These are phyloP conservation scores for Ormosia emarginata DNA, from an alignment of 306 rosid genomes.

Conservation along the genomic window DNA sequence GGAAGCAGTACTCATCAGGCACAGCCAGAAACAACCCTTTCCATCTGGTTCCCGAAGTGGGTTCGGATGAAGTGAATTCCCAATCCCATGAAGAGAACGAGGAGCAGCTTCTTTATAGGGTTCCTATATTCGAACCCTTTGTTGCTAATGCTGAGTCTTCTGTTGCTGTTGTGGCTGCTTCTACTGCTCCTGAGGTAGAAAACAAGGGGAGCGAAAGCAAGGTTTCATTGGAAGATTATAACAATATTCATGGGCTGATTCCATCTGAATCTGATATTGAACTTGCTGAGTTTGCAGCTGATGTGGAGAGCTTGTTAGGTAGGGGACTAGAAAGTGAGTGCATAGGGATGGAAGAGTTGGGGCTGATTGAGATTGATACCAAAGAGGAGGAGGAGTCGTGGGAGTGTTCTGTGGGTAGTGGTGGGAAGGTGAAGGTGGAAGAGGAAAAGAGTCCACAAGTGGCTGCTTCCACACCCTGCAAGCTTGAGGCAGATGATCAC, in stretches of 20 bases:
- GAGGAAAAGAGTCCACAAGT: conserved; percentile 26
- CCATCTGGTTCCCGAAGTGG: conserved; percentile 64
- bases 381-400: conserved; percentile 30
- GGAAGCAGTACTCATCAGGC: conserved; percentile 25
- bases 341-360: conserved; percentile 77
- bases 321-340: conserved; percentile 66
- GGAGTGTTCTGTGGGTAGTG: conserved; percentile 19
- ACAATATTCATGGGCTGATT: conserved; percentile 11
- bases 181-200: not conserved
- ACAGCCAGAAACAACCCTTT: conserved; percentile 28
- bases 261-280: conserved; percentile 71
- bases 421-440: conserved; percentile 49
- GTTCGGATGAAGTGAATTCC: conserved; percentile 52
- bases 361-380: conserved; percentile 48
- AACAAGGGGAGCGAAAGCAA: conserved; percentile 6
- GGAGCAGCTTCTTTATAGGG: conserved; percentile 73
- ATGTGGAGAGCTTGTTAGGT: conserved; percentile 85
- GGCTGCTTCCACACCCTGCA: not conserved
- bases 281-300: conserved; percentile 81
- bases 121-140: conserved; percentile 71
- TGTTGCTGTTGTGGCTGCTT: not conserved
- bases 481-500: conserved; percentile 22
- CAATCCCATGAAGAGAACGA: conserved; percentile 59
- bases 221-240: not conserved
- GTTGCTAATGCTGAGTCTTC: not conserved